phyloP scores from a whole-genome alignment of 495 filamentous ascomycete genomes.

The Talaromyces nanjingensis region DNA sequence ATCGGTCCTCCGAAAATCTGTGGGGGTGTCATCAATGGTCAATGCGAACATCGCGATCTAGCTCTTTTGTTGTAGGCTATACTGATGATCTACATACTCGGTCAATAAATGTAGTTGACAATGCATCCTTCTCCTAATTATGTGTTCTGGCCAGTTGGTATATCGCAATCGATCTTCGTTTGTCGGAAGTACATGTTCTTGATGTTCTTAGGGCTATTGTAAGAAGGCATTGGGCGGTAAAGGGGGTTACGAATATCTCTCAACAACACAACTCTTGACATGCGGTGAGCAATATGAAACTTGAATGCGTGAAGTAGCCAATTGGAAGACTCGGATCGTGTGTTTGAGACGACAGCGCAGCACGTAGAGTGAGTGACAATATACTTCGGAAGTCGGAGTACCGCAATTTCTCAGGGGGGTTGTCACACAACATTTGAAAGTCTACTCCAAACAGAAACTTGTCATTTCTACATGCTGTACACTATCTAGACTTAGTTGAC shows the following conservation, averaged over 20 bases:
- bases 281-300: neutral
- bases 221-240: no score
- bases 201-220: neutral
- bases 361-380: neutral
- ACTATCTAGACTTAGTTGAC: neutral
- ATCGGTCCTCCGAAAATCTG: neutral
- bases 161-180: neutral
- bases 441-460: neutral
- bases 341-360: no score
- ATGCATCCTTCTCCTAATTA: neutral
- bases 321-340: neutral
- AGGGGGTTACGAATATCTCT: no score
- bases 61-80: neutral
- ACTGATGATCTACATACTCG: neutral
- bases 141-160: neutral
- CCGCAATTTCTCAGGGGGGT: neutral
- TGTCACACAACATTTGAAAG: neutral
- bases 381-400: neutral
- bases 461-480: neutral
- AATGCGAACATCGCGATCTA: neutral
- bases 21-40: neutral
- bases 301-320: neutral
- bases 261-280: neutral
- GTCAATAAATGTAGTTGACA: neutral
- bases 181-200: neutral